Evolutionary conservation across 2,329 filamentous ascomycete species (phyloP), one percentile per base, ranked within the genome.

Genomic region (Fusarium sp.): DNA sequence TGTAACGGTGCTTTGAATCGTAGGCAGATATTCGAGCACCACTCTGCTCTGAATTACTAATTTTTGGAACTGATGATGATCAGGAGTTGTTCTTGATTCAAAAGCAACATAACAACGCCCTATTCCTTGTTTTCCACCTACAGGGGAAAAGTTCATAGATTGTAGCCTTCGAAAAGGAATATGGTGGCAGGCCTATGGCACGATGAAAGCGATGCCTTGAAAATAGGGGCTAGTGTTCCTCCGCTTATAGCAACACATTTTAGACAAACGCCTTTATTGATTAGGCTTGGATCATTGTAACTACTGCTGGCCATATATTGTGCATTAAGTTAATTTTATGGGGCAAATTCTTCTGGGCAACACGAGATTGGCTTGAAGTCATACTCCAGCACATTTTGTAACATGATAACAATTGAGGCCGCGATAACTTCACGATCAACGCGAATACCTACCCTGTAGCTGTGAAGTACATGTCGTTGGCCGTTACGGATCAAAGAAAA

Each of bases 401-500:
- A 12, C 13, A 39, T n/a, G 14, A 25, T 25, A 25, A 25, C 25
- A 25, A 29, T 12, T 14, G 10, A 18, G 17, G 18, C 18, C n/a
- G 7, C 17, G 33, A 36, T 33, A 22, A 29, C 9, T 14, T n/a
- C 8, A 36, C 25, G 39, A 29, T 20, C 11, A 7, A 10, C 14
- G 5, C 1, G 2, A 15, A 10, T 64, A 65, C 62, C 60, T 64
- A 65, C 62, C 60, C 62, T 65, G 14, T 25, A 65, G n/a, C 7
- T 4, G 9, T 35, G 11, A 2, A 33, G 35, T 17, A 36, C 35
- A 7, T 2, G 25, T 14, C 8, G 0, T 5, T 5, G 8, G 4
- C 4, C 1, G 7, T 2, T 4, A 18, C 70, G 70, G 70, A 73
- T 39, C 38, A 72, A 73, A 18, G 27, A 63, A 57, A 9, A 1